phyloP scores from a whole-genome alignment of 805 yeast genomes.

The Candida xyloterini region DNA sequence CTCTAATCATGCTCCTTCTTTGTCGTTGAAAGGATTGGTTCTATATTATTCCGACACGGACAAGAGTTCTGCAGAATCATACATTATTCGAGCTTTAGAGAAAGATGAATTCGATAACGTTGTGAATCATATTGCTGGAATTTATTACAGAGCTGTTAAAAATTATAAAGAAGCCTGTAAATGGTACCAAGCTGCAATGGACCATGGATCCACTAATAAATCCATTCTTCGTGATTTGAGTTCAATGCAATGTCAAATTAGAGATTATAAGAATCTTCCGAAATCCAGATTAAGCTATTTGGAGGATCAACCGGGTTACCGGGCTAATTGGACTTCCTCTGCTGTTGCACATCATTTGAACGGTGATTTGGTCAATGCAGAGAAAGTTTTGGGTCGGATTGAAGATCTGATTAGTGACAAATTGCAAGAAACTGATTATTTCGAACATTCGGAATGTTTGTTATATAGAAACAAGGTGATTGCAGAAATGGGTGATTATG shows the following conservation, averaged over 20 bases:
- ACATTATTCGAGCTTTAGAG: constrained; percentile 57
- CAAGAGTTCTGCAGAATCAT: constrained; percentile 58
- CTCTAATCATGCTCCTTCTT: constrained; percentile 71
- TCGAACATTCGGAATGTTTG: constrained; percentile 78
- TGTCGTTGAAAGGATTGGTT: constrained; percentile 80
- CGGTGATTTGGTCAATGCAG: constrained; percentile 64
- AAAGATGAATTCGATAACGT: constrained; percentile 63
- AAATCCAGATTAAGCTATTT: constrained; percentile 65
- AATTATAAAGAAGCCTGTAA: constrained; percentile 74
- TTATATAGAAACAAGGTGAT: constrained; percentile 70
- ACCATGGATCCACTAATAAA: constrained; percentile 73
- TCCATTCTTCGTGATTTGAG: constrained; percentile 82
- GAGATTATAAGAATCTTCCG: constrained; percentile 65
- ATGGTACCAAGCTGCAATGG: constrained; percentile 71
- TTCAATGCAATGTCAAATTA: constrained; percentile 70
- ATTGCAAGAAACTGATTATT: constrained; percentile 60
- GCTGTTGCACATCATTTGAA: constrained; percentile 83
- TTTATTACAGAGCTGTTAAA: constrained; percentile 68
- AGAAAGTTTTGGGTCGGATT: constrained; percentile 67
- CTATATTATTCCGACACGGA: constrained; percentile 52
- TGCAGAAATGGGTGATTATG: constrained; percentile 58
- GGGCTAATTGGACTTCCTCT: constrained; percentile 87
- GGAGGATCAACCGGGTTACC: constrained; percentile 72
- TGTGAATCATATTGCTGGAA: constrained; percentile 82
- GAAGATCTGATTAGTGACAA: constrained; percentile 73